phyloP scores from a whole-genome alignment of 2,329 filamentous ascomycete genomes.

The Clathrospora elynae region DNA sequence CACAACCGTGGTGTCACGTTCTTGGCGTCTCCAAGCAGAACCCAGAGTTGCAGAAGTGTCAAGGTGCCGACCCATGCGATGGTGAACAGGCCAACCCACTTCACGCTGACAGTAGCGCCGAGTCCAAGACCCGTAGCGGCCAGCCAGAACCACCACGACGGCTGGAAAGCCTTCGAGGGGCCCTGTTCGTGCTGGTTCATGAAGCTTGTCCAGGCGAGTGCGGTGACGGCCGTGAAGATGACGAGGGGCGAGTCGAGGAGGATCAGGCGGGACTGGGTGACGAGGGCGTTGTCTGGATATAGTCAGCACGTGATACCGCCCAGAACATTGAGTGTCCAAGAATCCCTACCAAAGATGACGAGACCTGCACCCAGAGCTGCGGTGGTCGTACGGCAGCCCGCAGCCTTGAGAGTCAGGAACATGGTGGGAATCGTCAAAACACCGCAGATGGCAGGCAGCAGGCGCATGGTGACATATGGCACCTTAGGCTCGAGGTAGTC shows the following conservation, averaged over 20 bases:
- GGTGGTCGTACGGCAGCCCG: constrained; percentile 85
- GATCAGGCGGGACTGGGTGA: constrained; percentile 94
- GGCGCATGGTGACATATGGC: constrained; percentile 95
- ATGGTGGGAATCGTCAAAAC: constrained; percentile 87
- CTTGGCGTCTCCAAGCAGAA: constrained; percentile 85
- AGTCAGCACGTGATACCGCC: constrained; percentile 23
- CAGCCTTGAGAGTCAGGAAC: constrained; percentile 91
- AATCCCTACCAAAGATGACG: constrained; percentile 79
- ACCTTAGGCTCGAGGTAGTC: constrained; percentile 95
- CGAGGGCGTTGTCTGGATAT: constrained; percentile 81
- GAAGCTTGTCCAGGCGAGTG: constrained; percentile 87
- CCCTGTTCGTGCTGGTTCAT: constrained; percentile 96
- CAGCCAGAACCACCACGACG: constrained; percentile 98
- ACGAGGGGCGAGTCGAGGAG: constrained; percentile 94
- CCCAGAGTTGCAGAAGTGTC: constrained; percentile 91
- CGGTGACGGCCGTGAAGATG: constrained; percentile 90
- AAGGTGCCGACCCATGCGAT: constrained; percentile 96
- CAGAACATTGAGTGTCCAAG: background rate
- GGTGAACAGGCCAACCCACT: constrained; percentile 98
- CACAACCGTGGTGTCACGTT: constrained; percentile 84
- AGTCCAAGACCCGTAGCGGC: constrained; percentile 82
- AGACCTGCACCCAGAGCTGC: constrained; percentile 81
- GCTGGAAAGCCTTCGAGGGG: constrained; percentile 81
- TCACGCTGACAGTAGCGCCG: constrained; percentile 90
- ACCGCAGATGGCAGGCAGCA: constrained; percentile 88